Percentiles rank a stretch among this genome's conserved stretches.
phyloP scores from a whole-genome alignment of 768 basidiomycete genomes.

The Exsudoporus frostii region DNA sequence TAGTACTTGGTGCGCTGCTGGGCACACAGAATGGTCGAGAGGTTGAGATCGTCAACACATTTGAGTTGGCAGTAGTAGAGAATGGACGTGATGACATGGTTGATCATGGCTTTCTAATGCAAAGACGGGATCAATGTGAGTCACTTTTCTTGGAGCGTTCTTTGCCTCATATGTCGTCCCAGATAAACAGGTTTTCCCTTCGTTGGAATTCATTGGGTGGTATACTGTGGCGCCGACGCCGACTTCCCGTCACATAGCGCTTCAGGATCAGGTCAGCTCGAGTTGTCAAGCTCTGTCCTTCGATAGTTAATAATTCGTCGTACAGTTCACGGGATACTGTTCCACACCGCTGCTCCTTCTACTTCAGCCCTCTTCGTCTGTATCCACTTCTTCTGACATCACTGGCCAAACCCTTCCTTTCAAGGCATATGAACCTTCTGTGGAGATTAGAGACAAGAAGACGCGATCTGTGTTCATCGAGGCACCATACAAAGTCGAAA shows the following conservation, averaged over 20 bases:
- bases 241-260: slow-evolving; percentile 66
- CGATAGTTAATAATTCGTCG: neutral
- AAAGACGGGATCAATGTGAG: slow-evolving; percentile 85
- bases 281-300: neutral
- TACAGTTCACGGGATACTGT: slow-evolving; percentile 78
- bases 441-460: slow-evolving; percentile 78
- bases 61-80: slow-evolving; percentile 71
- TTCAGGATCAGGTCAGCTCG: slow-evolving; percentile 76
- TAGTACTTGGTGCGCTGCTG: slow-evolving; percentile 90
- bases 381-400: slow-evolving; percentile 45
- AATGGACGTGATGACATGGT: slow-evolving; percentile 56
- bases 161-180: slow-evolving; percentile 10
- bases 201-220: slow-evolving; percentile 97
- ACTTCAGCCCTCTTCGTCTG: slow-evolving; percentile 53
- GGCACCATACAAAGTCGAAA: slow-evolving; percentile 86
- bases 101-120: slow-evolving; percentile 78
- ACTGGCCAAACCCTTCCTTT: slow-evolving; percentile 80
- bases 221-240: slow-evolving; percentile 84
- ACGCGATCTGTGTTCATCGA: slow-evolving; percentile 81
- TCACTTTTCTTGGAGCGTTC: neutral
- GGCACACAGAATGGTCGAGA: slow-evolving; percentile 94
- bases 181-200: slow-evolving; percentile 99
- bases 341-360: slow-evolving; percentile 88
- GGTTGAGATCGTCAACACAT: slow-evolving; percentile 96
- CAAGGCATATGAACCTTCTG: slow-evolving; percentile 88